Evolutionary conservation across 352 stramenopile genomes (phyloP).

Genomic region (Thalassiosira mediterranea): DNA sequence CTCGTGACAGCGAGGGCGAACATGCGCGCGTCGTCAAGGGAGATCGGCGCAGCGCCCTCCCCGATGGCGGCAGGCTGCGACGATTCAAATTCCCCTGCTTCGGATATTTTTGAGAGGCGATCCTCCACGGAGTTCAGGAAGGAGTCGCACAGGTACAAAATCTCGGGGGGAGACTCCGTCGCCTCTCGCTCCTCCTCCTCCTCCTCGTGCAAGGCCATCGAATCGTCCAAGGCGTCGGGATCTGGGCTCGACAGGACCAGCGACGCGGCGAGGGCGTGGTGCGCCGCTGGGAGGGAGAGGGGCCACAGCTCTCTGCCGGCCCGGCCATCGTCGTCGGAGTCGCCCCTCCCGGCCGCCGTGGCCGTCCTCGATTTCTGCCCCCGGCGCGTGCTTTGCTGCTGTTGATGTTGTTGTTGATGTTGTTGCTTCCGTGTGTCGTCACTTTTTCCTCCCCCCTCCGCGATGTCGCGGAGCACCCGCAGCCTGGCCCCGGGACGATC

Average conservation of each 20-base stretch:
- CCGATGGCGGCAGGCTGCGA: slow-evolving; percentile 4
- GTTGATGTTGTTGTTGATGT: too few relatives aligned
- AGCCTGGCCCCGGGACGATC: background rate
- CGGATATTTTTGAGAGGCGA: background rate
- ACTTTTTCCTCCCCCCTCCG: too few relatives aligned
- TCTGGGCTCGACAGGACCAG: slow-evolving; percentile 35
- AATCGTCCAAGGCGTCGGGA: slow-evolving; percentile 2
- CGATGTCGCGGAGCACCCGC: background rate
- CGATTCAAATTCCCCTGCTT: background rate
- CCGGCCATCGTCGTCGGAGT: background rate
- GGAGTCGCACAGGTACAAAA: slow-evolving; percentile 52
- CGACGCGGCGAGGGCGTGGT: slow-evolving; percentile 61
- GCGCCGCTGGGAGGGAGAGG: slow-evolving; percentile 48
- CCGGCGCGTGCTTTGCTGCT: too few relatives aligned
- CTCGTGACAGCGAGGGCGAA: slow-evolving; percentile 60
- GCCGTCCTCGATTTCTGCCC: background rate
- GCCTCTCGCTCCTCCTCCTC: background rate
- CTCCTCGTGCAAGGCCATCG: background rate
- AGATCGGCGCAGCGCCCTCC: slow-evolving; percentile 43
- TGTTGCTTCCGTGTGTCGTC: too few relatives aligned
- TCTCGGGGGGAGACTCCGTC: too few relatives aligned
- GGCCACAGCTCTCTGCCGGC: slow-evolving; percentile 32
- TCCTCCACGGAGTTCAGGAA: slow-evolving; percentile 62
- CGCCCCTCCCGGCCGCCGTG: background rate
- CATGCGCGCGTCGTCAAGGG: slow-evolving; percentile 67